Base-by-base conservation (phyloP, 169 alveolate genomes). In the Cryptosporidium parvum region DNA sequence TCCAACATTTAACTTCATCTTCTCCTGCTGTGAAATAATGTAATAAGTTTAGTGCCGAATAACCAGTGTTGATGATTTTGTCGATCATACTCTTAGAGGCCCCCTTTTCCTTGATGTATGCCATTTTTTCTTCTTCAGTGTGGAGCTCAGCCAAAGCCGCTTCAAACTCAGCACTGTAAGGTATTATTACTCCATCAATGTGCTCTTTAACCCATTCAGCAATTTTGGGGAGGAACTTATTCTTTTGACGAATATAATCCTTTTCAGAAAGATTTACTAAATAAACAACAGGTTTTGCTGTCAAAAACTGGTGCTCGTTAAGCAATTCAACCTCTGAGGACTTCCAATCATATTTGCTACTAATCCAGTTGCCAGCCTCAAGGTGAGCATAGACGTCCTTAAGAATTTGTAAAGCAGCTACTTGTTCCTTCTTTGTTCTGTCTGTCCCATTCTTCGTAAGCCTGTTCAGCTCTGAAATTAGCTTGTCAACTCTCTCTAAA, bases 21-120 rank as follows among this genome's bases (percentile, higher is more conserved):
- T 97, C 99, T 29, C 99, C 99, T 87, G 99, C 98, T 37, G 99
- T 99, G 96, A 98, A 99, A 95, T 95, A 99, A 94, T 99, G 99
- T 52, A 98, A 96, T 59, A 99, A 94, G 85, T 97, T 93, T 52
- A 96, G 86, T 65, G 98, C 97, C 44, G 93, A 92, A 92, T 99
- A 98, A 8, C 99, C 99, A 33, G 99, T 97, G 67, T 96, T 95
- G 52, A 98, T 97, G 67, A 99, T 97, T 93, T 97, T 98, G 86
- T 96, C 97, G 44, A 98, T 91, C 97, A 93, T 95, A 91, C 98
- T 95, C 68, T 91, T 93, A 51, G 95, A 92, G 58, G 96, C 96
- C 56, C 95, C 96, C 68, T 75, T 93, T 89, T 91, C 93, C 85
- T 93, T 94, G 48, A 95, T 92, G 86, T 95, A 95, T 12, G 92